phyloP scores from a whole-genome alignment of 208 protist species.

The Leishmania aethiopica region DNA sequence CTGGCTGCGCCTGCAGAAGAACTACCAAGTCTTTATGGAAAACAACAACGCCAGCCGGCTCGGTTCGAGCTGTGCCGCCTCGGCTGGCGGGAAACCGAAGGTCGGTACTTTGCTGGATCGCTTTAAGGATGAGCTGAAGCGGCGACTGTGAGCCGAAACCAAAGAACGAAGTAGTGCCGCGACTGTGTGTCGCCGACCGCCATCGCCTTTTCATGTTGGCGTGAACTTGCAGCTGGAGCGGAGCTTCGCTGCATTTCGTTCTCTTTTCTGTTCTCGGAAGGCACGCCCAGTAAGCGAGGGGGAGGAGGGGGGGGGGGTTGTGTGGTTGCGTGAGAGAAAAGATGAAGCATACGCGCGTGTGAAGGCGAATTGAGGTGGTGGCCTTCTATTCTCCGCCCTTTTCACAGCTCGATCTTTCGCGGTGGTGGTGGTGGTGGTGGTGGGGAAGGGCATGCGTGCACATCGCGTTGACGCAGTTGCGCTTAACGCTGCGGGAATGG shows the following conservation, averaged over 20 bases:
- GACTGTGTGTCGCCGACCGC: not conserved
- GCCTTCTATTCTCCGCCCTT: not conserved
- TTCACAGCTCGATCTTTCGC: not conserved
- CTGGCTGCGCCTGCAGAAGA: conserved; percentile 45
- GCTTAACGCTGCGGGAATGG: not conserved
- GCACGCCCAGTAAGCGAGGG: not conserved
- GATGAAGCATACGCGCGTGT: not conserved
- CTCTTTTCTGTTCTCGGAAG: not conserved
- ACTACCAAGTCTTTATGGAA: conserved; percentile 49
- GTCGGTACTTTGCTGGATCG: conserved; percentile 48
- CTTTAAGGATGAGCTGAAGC: conserved; percentile 65
- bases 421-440: not conserved
- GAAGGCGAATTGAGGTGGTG: not conserved
- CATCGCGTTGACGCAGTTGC: not conserved
- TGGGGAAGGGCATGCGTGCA: not conserved
- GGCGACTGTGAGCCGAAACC: conserved; percentile 32
- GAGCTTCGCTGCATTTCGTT: not conserved
- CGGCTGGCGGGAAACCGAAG: conserved; percentile 15
- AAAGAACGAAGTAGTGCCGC: not conserved
- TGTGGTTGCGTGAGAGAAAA: not conserved
- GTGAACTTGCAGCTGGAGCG: not conserved
- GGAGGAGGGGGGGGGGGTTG: not conserved
- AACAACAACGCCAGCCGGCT: conserved; percentile 40
- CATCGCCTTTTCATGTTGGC: not conserved
- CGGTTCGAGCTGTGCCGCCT: not conserved